Evolutionary conservation across 257 asterid species (phyloP), one percentile per base, ranked within the genome.

Genomic region (Nicotiana tomentosiformis): DNA sequence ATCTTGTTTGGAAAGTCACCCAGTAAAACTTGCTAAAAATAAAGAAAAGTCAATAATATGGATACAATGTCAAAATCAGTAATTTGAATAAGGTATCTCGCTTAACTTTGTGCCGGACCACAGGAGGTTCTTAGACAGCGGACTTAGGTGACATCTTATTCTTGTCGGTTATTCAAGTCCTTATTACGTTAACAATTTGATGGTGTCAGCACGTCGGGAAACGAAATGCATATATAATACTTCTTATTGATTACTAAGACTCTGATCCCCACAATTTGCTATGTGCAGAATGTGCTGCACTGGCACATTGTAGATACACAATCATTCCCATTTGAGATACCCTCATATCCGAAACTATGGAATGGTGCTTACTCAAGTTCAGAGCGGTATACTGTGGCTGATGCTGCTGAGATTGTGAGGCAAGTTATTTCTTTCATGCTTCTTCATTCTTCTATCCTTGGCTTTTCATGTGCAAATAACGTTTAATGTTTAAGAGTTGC

Each of bases 301-400:
- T 96, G 99, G 99, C 99, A 96, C 86, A 96, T 96, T 74, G 98
- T 96, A 69, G 99, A 96, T 72, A 84, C 96, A 20, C 97, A 96
- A 83, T 96, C 99, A 14, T 96, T 96, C 88, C 99, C 99, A 5
- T 95, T 96, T 10, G 97, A 96, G 84, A 86, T 94, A 80, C 99
- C 98, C 11, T 94, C 99, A 5, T 90, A 86, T 83, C 99, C 99
- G 3, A 93, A 92, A 87, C 87, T 96, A 80, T 96, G 98, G 98
- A 66, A 90, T 30, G 98, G 98, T 51, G 91, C 99, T 55, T 96
- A 93, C 86, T 90, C 97, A 57, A 58, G 67, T 53, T 66, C 87
- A 68, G 98, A 96, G 84, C 88, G 95, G 5, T 96, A 96, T 77
- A 91, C 97, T 23, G 46, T 88, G 88, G 90, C 90, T 70, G 99